Conservation (phyloP, 2,329 filamentous ascomycete genomes). For the Clarireedia hainanense region DNA sequence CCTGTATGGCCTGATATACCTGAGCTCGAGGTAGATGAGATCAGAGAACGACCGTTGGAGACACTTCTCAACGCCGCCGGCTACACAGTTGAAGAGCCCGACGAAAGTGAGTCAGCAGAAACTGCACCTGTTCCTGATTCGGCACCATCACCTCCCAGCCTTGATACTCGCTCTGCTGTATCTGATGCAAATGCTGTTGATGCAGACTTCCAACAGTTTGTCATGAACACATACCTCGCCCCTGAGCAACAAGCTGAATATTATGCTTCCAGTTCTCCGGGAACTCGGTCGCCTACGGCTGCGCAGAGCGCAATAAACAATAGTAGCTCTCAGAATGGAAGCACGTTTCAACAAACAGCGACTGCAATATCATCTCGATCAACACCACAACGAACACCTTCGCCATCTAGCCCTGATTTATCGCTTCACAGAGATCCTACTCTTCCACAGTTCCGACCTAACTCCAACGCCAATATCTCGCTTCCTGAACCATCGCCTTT, state of each 20-base stretch:
- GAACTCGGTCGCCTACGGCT: background rate
- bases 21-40: slow-evolving; percentile 24
- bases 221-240: background rate
- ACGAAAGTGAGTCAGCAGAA: slow-evolving; percentile 1
- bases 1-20: slow-evolving; percentile 15
- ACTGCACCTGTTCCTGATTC: background rate
- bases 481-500: background rate
- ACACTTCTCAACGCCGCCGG: slow-evolving; percentile 23
- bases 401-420: slow-evolving; percentile 1
- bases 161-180: background rate
- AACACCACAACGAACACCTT: slow-evolving; percentile 10
- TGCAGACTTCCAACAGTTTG: background rate
- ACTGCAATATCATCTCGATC: background rate
- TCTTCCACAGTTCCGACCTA: slow-evolving; percentile 61
- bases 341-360: background rate
- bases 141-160: background rate
- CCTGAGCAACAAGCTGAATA: background rate
- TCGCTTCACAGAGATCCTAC: slow-evolving; percentile 44
- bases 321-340: background rate
- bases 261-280: background rate
- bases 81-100: slow-evolving; percentile 27
- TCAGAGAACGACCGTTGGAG: slow-evolving; percentile 22
- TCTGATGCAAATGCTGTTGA: background rate
- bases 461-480: slow-evolving; percentile 25
- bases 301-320: background rate